A percentile compares a stretch with the other conserved stretches of the same genome.
Evolutionary conservation across 225 moss, liverwort and hornwort genomes (phyloP).

Genomic region (Neckera pumila): DNA sequence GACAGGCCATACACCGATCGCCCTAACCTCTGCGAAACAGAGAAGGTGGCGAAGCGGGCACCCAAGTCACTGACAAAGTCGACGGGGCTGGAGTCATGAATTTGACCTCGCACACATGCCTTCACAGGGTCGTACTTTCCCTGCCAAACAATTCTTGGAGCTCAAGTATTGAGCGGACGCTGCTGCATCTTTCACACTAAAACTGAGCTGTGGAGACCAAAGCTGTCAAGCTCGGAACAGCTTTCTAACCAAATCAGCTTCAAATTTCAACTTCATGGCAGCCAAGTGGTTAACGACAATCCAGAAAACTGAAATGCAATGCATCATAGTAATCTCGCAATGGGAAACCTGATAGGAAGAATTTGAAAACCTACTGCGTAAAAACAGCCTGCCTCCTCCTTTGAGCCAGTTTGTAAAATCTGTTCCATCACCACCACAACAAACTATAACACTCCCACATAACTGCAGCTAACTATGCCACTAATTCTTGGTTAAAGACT

Average conservation of each 20-base stretch:
- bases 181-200: background rate
- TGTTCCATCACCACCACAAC: background rate
- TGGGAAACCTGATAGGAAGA: background rate
- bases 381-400: background rate
- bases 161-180: background rate
- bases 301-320: background rate
- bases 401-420: slow-evolving; percentile 13
- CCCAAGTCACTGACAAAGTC: slow-evolving; percentile 58
- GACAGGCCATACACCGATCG: slow-evolving; percentile 19
- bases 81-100: slow-evolving; percentile 84
- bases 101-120: slow-evolving; percentile 71
- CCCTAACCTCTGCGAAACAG: slow-evolving; percentile 13
- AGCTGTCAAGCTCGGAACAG: background rate
- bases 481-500: background rate
- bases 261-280: background rate
- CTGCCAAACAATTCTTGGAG: slow-evolving; percentile 4
- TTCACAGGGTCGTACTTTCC: slow-evolving; percentile 40
- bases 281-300: background rate
- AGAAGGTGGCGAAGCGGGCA: slow-evolving; percentile 31
- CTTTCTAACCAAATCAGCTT: background rate
- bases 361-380: background rate
- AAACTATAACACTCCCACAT: background rate
- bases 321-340: background rate
- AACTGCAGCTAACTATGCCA: background rate
- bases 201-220: background rate